Conservation (phyloP, 768 basidiomycete genomes). For the Phylloporus arenicola region DNA sequence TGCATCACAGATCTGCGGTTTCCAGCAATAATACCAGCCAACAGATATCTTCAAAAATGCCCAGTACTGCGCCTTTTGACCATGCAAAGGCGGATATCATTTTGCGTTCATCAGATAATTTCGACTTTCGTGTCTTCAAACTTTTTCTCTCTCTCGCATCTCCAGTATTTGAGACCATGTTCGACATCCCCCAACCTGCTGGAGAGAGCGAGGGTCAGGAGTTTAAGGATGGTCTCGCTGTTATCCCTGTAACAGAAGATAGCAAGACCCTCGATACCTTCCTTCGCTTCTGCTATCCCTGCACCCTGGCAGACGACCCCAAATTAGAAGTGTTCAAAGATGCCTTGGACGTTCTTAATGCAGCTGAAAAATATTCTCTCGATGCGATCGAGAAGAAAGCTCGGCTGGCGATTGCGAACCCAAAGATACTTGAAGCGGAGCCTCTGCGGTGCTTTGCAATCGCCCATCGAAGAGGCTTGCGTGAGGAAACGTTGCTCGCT, state of each 20-base stretch:
- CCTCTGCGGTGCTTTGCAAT: no score
- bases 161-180: slow-evolving; percentile 30
- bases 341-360: slow-evolving; percentile 10
- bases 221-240: slow-evolving; percentile 10
- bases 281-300: slow-evolving; percentile 22
- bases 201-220: slow-evolving; percentile 6
- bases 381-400: slow-evolving; percentile 14
- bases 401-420: slow-evolving; percentile 13
- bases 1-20: not conserved
- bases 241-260: slow-evolving; percentile 15
- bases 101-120: slow-evolving; percentile 21
- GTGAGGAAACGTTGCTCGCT: no score
- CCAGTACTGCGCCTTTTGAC: slow-evolving; percentile 10
- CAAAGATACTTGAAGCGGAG: no score
- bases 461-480: no score
- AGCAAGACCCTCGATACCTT: slow-evolving; percentile 19
- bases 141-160: slow-evolving; percentile 30
- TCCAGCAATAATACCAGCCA: not conserved
- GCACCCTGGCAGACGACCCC: slow-evolving; percentile 18
- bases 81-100: slow-evolving; percentile 19
- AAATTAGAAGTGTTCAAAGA: slow-evolving; percentile 8
- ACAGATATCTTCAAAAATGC: slow-evolving; percentile 1
- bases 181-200: slow-evolving; percentile 25
- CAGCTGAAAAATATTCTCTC: slow-evolving; percentile 18
- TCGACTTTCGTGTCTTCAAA: slow-evolving; percentile 29